Conservation (phyloP, 129 eudicot species). For the Helianthus annuus region HanXRQr2.0-SUNRISE NC_035441.2:6064995-6065494, state of each 20-base stretch:
- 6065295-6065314: background rate
- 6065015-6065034: background rate
- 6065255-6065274: background rate
- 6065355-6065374: too few species aligned
- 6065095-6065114: slow-evolving; percentile 31
- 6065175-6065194: slow-evolving; percentile 85
- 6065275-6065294: background rate
- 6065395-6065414: too few species aligned
- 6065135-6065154: slow-evolving; percentile 76
- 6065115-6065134: slow-evolving; percentile 96
- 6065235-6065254: slow-evolving; percentile 14
- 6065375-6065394: too few species aligned
- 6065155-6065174: slow-evolving; percentile 89
- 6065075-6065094: background rate
- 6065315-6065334: background rate
- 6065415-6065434: too few species aligned
- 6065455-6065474: too few species aligned
- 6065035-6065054: background rate
- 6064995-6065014: slow-evolving; percentile 64
- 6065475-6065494: too few species aligned
- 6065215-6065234: background rate
- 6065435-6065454: too few species aligned
- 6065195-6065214: slow-evolving; percentile 49
- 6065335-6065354: background rate
- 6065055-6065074: background rate